phyloP scores from a whole-genome alignment of 2,329 filamentous ascomycete species.

The Pseudocercospora fijiensis region DNA sequence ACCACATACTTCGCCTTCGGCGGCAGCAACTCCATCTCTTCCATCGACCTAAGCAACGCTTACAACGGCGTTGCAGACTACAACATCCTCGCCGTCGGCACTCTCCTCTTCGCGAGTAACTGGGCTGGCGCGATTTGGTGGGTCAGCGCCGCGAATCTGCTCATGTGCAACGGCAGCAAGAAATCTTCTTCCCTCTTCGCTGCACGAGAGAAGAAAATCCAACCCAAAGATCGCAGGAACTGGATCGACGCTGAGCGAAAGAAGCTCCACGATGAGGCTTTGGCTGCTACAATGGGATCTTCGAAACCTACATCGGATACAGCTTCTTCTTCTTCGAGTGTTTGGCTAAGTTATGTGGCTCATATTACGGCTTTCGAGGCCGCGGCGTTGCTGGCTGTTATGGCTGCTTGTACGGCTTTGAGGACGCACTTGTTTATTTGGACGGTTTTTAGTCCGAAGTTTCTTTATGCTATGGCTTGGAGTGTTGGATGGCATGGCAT shows the following conservation, averaged over 20 bases:
- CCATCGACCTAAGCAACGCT: constrained; percentile 88
- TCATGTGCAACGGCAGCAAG: constrained; percentile 36
- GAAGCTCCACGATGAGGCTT: constrained; percentile 29
- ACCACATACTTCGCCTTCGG: constrained; percentile 86
- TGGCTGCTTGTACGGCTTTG: constrained; percentile 81
- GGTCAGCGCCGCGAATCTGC: constrained; percentile 61
- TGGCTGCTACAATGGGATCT: constrained; percentile 19
- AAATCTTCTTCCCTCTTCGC: constrained; percentile 24
- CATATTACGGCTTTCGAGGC: constrained; percentile 70
- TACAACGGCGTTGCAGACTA: constrained; percentile 89
- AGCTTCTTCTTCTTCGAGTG: not conserved
- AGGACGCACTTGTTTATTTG: constrained; percentile 94
- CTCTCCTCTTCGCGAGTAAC: constrained; percentile 83
- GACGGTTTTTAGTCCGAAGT: constrained; percentile 98
- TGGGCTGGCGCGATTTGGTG: constrained; percentile 93
- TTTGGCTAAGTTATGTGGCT: constrained; percentile 53
- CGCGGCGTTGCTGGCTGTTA: constrained; percentile 67
- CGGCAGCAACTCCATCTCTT: constrained; percentile 91
- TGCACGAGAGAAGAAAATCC: not conserved
- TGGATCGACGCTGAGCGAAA: constrained; percentile 37
- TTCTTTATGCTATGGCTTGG: constrained; percentile 90
- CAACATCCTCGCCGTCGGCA: constrained; percentile 74
- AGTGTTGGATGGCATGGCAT: constrained; percentile 74
- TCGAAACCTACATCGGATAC: constrained; percentile 3
- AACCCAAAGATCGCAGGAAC: constrained; percentile 8